Evolutionary conservation across 257 asterid genomes (phyloP).

Genomic region (Solanum gracilifrons): DNA sequence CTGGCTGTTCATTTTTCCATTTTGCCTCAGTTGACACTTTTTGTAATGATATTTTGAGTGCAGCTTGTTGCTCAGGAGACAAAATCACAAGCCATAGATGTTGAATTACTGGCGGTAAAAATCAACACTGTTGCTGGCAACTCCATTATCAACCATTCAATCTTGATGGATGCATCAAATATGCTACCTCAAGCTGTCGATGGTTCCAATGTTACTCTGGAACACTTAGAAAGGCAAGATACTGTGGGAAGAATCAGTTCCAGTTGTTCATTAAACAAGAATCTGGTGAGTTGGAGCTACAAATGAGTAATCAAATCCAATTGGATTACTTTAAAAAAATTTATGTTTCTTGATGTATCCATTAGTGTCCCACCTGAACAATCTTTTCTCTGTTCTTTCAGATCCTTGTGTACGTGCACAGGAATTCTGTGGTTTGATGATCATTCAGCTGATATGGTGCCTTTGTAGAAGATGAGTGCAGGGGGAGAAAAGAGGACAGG

Average conservation of each 20-base stretch:
- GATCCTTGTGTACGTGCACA: conserved; percentile 12
- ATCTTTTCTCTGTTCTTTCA: neutral
- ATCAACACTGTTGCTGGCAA: neutral
- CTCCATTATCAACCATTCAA: neutral
- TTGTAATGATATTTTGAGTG: neutral
- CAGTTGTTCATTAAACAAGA: neutral
- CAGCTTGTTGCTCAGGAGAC: conserved; percentile 19
- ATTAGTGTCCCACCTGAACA: neutral
- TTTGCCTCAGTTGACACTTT: neutral
- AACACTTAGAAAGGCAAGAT: conserved; percentile 11
- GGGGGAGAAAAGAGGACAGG: neutral
- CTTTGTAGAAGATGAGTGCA: neutral
- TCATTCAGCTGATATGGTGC: neutral
- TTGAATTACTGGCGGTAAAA: conserved; percentile 9
- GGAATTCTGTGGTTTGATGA: neutral
- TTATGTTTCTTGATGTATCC: neutral
- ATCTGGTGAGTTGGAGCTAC: conserved; percentile 9
- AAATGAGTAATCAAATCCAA: neutral
- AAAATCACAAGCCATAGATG: conserved; percentile 7
- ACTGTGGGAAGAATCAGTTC: conserved; percentile 1
- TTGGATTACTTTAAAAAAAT: neutral
- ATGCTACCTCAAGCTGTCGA: neutral
- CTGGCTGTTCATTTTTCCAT: neutral
- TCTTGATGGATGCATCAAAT: neutral
- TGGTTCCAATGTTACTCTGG: neutral